These are phyloP conservation scores for Entrophospora sp. DNA, from an alignment of 192 early-diverging fungal genomes.

Conservation along the genomic window DNA sequence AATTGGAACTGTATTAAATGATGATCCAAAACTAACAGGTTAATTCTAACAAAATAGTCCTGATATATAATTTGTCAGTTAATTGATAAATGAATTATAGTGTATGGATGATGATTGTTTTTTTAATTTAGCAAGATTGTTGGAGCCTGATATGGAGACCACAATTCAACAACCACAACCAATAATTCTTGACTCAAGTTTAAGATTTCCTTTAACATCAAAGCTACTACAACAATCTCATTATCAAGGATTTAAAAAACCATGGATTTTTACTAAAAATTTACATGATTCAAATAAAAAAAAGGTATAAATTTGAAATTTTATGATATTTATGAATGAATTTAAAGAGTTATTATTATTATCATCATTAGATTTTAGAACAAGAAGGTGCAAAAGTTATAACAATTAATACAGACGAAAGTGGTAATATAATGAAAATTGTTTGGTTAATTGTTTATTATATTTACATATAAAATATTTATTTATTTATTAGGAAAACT, in stretches of 20 bases:
- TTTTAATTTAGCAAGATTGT: conserved; percentile 15
- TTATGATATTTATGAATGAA: neutral
- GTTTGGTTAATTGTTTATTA: neutral
- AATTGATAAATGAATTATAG: neutral
- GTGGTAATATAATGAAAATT: conserved; percentile 24
- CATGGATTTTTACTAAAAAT: conserved; percentile 48
- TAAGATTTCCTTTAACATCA: conserved; percentile 52
- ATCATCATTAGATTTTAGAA: conserved; percentile 34
- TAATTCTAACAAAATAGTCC: neutral
- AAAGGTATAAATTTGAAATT: neutral
- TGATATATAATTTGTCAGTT: neutral
- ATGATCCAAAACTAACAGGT: conserved; percentile 70
- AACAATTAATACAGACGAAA: conserved; percentile 22
- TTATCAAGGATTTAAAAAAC: conserved; percentile 22
- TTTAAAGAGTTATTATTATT: neutral
- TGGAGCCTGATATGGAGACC: neutral
- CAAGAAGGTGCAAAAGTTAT: conserved; percentile 52
- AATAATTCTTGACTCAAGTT: conserved; percentile 64
- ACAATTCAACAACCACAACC: conserved; percentile 57
- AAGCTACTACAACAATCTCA: conserved; percentile 40
- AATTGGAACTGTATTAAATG: conserved; percentile 68
- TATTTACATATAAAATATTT: neutral
- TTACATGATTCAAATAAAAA: conserved; percentile 22
- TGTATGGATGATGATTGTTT: neutral
- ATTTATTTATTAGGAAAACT: conserved; percentile 17